Evolutionary conservation across 2,329 filamentous ascomycete genomes (phyloP).

Genomic region (Thelonectria blattea): DNA sequence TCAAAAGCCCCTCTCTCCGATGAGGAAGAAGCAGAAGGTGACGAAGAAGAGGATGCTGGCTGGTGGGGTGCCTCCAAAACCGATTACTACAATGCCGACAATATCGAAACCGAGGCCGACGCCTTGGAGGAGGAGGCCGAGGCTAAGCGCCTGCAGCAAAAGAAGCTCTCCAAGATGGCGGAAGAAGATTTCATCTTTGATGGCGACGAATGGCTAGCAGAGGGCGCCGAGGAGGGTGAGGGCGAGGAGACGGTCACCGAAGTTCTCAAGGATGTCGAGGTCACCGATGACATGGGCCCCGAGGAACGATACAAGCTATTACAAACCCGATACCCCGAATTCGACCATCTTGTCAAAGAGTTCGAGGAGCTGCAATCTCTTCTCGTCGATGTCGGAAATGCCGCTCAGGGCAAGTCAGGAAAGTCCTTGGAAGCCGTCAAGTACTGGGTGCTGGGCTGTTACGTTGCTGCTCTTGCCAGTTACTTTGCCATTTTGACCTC

Average conservation of each 20-base stretch:
- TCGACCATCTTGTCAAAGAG: constrained; percentile 84
- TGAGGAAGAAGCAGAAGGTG: constrained; percentile 62
- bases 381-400: constrained; percentile 63
- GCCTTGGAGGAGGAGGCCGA: constrained; percentile 93
- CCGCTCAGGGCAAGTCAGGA: constrained; percentile 58
- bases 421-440: constrained; percentile 71
- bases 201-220: constrained; percentile 80
- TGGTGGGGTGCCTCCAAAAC: constrained; percentile 89
- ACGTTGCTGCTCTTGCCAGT: constrained; percentile 85
- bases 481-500: constrained; percentile 96
- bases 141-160: constrained; percentile 85
- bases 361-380: constrained; percentile 74
- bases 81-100: constrained; percentile 92
- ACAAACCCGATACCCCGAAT: constrained; percentile 86
- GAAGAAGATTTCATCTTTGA: constrained; percentile 95
- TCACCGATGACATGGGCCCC: constrained; percentile 77
- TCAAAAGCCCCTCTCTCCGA: constrained; percentile 47
- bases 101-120: constrained; percentile 66
- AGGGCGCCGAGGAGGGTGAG: constrained; percentile 56
- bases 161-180: constrained; percentile 86
- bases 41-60: constrained; percentile 64
- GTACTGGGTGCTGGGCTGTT: constrained; percentile 81
- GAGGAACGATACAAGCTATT: constrained; percentile 80
- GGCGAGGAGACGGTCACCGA: constrained; percentile 76
- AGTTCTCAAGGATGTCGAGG: constrained; percentile 81